Base-by-base conservation (phyloP, 108 stramenopile genomes). In the Parmales sp. region DNA sequence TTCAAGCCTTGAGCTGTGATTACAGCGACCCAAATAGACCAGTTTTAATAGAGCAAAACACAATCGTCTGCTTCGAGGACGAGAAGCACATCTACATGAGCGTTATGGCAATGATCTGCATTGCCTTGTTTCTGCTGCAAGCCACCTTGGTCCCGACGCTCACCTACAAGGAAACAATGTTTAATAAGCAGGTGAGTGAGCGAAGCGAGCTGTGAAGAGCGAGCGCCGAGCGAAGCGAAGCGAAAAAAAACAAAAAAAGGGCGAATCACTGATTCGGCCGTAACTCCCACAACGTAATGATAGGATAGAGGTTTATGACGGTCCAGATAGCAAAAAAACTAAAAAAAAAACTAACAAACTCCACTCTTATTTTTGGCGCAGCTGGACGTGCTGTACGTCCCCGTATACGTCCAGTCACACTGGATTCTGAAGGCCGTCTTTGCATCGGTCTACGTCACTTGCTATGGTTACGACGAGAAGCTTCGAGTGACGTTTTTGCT, bases 81-180 rank as follows among this genome's bases (percentile, higher is more conserved):
- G 28, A 11, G 54, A 2, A 60, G 29, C 54, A 60, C 54, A 28
- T 11, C 7, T 19, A 60, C 16, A 60, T 60, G 54, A 20, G n/a
- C 0, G 16, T 60, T 20, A 13, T 11, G n/a, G 54, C 54, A 3
- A 60, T 65, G 64, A 65, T 41, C 20, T 37, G 38, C 5, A 16
- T 65, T n/a, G 39, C 38, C 16, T 19, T 39, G 18, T 65, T 39
- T n/a, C 29, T 65, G 38, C 38, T 28, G 23, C 64, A 65, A 28
- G 37, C 54, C 54, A 60, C 39, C 16, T 36, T 5, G 6, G 29
- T 63, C 29, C 64, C 64, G 7, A 65, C 64, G 7, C 20, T 41
- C 16, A 65, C 64, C 20, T 65, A 65, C 64, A 65, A 65, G 39
- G 64, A 65, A 39, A 39, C 64, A 37, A 65, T 65, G 38, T 41